Evolutionary conservation across 345 rosid genomes (phyloP), one percentile per base, ranked within the genome.

Genomic region (Camelina neglecta): DNA sequence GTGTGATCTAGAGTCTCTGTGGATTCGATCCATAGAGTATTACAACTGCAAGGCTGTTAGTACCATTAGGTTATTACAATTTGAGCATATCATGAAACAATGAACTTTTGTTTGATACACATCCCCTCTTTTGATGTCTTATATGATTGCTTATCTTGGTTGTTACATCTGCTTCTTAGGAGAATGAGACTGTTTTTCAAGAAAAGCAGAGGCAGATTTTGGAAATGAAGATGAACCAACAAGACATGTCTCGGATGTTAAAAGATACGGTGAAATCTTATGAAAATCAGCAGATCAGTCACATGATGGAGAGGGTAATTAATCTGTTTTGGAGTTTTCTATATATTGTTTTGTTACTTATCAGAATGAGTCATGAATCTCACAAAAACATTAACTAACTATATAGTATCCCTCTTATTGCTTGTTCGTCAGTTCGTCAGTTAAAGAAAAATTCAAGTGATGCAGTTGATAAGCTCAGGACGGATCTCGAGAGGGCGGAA

Each of bases 241-340:
- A 47, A 29, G 35, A 7, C 8, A 51, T 67, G 57, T 65, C 36
- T 49, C 45, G 31, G 4, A 36, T 13, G 36, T 8, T 67, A 9
- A 10, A 9, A 67, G 10, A 26, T 42, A 39, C 3, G 54, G 8
- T 2, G 12, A 9, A 54, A 38, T 39, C 72, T 39, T 1, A 3
- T 39, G 39, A 68, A 38, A 0, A 8, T 36, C 24, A 39, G 33
- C 21, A 16, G 55, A 44, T 58, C 21, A 4, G 8, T 5, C 55
- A 44, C 33, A 58, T 58, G 20, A 45, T 31, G 65, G 74, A 69
- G 65, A 54, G 23, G 62, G 73, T 33, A 33, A 29, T 29, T 68
- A 54, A 51, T 39, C 35, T 69, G 18, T 69, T 33, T 18, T 44
- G 23, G 24, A 64, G 15, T 29, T 44, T 3, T 42, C 21, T 20